A percentile compares a stretch with the other conserved stretches of the same genome.
phyloP scores from a whole-genome alignment of 345 rosid genomes.

The Luvunga scandens region DNA sequence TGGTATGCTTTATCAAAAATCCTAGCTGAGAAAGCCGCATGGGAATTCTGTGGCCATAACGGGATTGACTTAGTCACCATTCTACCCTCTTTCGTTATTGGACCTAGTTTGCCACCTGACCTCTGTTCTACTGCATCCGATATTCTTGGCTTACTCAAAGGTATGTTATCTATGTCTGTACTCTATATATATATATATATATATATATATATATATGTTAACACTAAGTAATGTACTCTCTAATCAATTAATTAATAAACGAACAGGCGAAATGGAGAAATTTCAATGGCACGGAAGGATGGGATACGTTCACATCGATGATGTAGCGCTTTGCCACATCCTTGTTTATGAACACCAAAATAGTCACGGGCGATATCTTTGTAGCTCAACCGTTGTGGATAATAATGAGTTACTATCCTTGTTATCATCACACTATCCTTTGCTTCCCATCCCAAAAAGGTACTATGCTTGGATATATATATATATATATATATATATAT shows the following conservation, averaged over 20 bases:
- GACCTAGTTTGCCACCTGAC: conserved; percentile 76
- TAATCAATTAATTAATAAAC: no score
- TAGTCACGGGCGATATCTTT: conserved; percentile 64
- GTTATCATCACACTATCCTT: conserved; percentile 58
- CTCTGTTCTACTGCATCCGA: conserved; percentile 77
- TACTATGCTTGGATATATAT: conserved; percentile 11
- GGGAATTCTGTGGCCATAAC: conserved; percentile 71
- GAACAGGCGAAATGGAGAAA: conserved; percentile 59
- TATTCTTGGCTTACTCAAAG: conserved; percentile 78
- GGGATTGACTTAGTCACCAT: conserved; percentile 63
- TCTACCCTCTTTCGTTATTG: conserved; percentile 71
- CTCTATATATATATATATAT: no score
- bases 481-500: no score
- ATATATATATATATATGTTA: no score
- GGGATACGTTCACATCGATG: conserved; percentile 94
- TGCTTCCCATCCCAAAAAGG: conserved; percentile 61
- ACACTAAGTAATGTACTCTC: no score
- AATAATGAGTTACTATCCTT: conserved; percentile 50
- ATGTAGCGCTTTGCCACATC: conserved; percentile 74
- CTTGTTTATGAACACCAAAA: conserved; percentile 53
- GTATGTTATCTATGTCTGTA: conserved; percentile 17
- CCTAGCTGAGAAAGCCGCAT: conserved; percentile 82
- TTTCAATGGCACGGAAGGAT: conserved; percentile 82
- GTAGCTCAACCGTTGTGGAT: conserved; percentile 58
- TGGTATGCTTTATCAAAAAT: conserved; percentile 84